Evolutionary conservation across 1,284 basidiomycete species (phyloP).

Genomic region (Heliocybe sulcata): DNA sequence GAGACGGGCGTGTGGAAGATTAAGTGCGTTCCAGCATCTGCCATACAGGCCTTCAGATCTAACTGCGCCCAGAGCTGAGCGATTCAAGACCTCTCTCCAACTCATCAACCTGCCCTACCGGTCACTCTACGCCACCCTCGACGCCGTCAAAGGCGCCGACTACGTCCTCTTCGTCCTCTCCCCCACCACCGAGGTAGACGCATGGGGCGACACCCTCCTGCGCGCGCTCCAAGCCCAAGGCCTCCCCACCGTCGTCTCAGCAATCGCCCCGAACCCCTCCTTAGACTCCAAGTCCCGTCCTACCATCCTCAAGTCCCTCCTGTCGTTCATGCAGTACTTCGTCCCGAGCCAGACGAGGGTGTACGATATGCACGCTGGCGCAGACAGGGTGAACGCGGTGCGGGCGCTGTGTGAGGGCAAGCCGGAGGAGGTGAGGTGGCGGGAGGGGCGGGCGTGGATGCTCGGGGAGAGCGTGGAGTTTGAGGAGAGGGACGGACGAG

Average conservation of each 20-base stretch:
- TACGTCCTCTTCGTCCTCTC: conserved; percentile 87
- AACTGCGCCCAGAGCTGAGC: conserved; percentile 50
- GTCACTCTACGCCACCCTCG: conserved; percentile 73
- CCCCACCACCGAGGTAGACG: conserved; percentile 73
- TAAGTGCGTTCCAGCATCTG: conserved; percentile 43
- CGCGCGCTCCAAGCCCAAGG: conserved; percentile 82
- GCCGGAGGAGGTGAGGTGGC: conserved; percentile 73
- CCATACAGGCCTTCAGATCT: neutral
- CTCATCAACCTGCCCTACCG: conserved; percentile 73
- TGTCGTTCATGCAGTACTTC: conserved; percentile 94
- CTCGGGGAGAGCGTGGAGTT: conserved; percentile 67
- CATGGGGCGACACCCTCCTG: conserved; percentile 88
- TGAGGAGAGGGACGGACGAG: conserved; percentile 31
- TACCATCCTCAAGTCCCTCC: conserved; percentile 74
- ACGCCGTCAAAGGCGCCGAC: conserved; percentile 86
- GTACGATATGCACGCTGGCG: conserved; percentile 51
- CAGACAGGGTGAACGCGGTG: conserved; percentile 67
- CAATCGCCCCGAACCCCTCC: conserved; percentile 36
- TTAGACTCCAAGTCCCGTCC: conserved; percentile 56
- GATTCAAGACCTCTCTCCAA: conserved; percentile 87
- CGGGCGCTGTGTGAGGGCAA: conserved; percentile 77
- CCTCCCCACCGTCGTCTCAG: conserved; percentile 66
- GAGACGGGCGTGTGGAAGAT: conserved; percentile 57
- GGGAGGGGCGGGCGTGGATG: conserved; percentile 77
- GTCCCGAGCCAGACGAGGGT: conserved; percentile 75